phyloP scores from a whole-genome alignment of 805 yeast genomes.

The Starmerella potacharoeniae region DNA sequence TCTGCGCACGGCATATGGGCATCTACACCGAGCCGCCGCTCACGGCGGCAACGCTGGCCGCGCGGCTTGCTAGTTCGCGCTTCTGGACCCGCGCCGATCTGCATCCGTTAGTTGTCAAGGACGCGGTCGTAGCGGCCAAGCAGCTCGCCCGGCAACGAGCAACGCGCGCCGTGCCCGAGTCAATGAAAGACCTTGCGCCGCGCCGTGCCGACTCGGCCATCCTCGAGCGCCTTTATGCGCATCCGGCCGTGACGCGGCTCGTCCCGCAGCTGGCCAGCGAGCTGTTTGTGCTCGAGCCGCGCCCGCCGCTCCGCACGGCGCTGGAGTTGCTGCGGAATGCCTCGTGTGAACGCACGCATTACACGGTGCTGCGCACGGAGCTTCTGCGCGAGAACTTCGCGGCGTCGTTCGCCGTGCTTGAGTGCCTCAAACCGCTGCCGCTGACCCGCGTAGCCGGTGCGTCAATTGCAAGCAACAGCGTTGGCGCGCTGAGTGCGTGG shows the following conservation, averaged over 20 bases:
- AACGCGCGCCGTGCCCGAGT: neutral
- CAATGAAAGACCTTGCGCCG: neutral
- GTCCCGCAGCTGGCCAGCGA: neutral
- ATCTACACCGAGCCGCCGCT: constrained; percentile 15
- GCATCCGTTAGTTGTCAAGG: constrained; percentile 4
- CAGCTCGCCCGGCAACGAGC: neutral
- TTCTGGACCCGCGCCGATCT: constrained; percentile 8
- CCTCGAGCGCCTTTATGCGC: neutral
- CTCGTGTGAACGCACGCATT: too few species aligned
- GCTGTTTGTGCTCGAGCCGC: neutral
- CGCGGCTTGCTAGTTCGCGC: constrained; percentile 11
- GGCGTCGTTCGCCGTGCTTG: neutral
- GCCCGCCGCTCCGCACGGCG: neutral
- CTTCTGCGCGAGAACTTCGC: constrained; percentile 4
- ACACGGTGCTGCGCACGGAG: constrained; percentile 9
- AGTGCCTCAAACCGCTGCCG: neutral
- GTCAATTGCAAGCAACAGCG: neutral
- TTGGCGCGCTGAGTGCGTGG: neutral
- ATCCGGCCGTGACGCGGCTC: neutral
- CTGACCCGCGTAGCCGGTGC: neutral
- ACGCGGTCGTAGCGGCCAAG: constrained; percentile 14
- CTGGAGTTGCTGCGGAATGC: neutral
- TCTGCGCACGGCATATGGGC: neutral
- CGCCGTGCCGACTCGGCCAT: neutral
- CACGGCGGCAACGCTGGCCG: constrained; percentile 9